These are phyloP conservation scores for Trichosanthes truncata DNA, from an alignment of 306 rosid genomes.

Conservation along the genomic window DNA sequence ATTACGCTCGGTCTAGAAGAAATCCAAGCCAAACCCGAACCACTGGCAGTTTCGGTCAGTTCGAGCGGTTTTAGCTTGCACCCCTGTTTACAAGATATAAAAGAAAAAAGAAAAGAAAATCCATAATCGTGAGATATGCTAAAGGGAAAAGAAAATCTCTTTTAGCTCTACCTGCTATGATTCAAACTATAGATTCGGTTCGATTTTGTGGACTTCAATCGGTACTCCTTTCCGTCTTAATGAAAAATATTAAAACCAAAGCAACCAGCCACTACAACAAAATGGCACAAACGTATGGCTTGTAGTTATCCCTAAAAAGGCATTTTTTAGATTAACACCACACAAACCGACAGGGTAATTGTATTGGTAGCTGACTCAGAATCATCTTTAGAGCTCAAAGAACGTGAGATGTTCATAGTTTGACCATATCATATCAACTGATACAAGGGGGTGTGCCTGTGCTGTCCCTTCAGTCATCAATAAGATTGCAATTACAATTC, in stretches of 20 bases:
- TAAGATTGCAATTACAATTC: neutral
- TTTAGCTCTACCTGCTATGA: neutral
- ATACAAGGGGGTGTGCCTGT: neutral
- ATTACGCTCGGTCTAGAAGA: too few species aligned
- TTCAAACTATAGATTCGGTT: neutral
- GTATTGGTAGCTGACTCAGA: conserved; percentile 10
- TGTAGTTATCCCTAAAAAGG: neutral
- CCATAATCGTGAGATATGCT: neutral
- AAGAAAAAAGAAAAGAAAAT: neutral
- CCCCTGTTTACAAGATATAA: neutral
- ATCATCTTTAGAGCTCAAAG: conserved; percentile 1
- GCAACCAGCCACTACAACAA: neutral
- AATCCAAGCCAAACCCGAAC: too few species aligned
- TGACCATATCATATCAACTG: neutral
- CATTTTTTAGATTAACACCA: neutral
- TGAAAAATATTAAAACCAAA: neutral
- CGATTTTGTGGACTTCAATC: neutral
- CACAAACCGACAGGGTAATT: neutral
- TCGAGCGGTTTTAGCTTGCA: too few species aligned
- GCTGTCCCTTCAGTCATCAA: neutral
- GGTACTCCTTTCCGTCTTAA: neutral
- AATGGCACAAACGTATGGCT: neutral
- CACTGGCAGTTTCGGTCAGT: too few species aligned
- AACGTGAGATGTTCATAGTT: conserved; percentile 2
- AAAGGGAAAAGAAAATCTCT: neutral